A percentile compares a stretch with the other conserved stretches of the same genome.
Conservation (phyloP, 2,329 filamentous ascomycete species). For the Huntiella decipiens region DNA sequence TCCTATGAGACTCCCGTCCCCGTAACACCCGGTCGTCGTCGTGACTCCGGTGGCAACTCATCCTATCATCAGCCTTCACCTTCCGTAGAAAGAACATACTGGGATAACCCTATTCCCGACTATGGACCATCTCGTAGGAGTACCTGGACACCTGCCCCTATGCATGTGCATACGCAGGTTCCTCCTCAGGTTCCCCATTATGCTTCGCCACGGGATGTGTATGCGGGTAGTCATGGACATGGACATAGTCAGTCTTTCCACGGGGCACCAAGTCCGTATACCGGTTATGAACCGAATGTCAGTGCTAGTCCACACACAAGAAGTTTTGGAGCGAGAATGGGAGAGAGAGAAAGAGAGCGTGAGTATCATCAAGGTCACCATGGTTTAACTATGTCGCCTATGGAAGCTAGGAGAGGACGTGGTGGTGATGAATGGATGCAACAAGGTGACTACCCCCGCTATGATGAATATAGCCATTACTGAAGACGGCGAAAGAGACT, state of each 20-base stretch:
- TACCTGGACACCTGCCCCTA: slow-evolving; percentile 5
- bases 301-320: neutral
- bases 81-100: no score
- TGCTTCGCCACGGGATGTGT: neutral
- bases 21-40: neutral
- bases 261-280: neutral
- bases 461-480: no score
- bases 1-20: slow-evolving; percentile 4
- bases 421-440: no score
- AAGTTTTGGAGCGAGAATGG: neutral
- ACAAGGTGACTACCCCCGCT: no score
- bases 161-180: neutral
- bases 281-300: neutral
- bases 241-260: slow-evolving; percentile 5
- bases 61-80: neutral
- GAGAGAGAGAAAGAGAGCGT: neutral
- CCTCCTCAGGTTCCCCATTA: no score
- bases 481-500: neutral
- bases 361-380: neutral
- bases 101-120: no score
- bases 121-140: slow-evolving; percentile 1
- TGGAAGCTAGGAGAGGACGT: neutral
- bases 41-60: slow-evolving; percentile 1
- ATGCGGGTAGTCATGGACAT: slow-evolving; percentile 1
- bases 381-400: neutral